Percentiles rank a stretch among this genome's conserved stretches.
Evolutionary conservation across 1,139 yeast species (phyloP).

Genomic region (Spathaspora sp.): DNA sequence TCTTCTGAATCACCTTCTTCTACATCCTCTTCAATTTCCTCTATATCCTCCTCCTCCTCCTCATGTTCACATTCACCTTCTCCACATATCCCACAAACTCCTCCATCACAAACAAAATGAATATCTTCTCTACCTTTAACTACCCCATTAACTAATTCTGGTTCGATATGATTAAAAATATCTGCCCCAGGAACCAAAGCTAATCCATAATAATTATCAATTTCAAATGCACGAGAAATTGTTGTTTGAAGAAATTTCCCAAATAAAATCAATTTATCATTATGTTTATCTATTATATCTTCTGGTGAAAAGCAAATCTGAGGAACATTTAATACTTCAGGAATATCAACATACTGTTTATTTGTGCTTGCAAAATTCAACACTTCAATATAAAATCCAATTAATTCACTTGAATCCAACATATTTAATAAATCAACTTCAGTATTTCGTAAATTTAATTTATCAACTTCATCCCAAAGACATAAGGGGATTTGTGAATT

Average conservation of each 20-base stretch:
- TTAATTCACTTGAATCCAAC: conserved; percentile 57
- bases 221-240: conserved; percentile 76
- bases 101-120: conserved; percentile 70
- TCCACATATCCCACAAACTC: conserved; percentile 77
- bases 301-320: conserved; percentile 4
- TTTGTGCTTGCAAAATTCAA: conserved; percentile 45
- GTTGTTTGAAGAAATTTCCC: conserved; percentile 58
- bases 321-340: conserved; percentile 32
- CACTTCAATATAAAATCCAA: conserved; percentile 52
- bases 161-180: conserved; percentile 71
- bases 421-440: conserved; percentile 67
- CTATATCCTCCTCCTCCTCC: conserved; percentile 27
- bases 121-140: conserved; percentile 52
- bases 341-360: conserved; percentile 31
- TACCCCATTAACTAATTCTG: conserved; percentile 18
- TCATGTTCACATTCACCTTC: conserved; percentile 56
- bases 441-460: conserved; percentile 56
- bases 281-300: conserved; percentile 8
- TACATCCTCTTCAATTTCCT: conserved; percentile 14
- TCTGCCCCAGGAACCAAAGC: conserved; percentile 92
- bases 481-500: conserved; percentile 49
- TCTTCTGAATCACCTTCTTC: conserved; percentile 14
- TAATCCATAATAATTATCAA: conserved; percentile 71
- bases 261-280: conserved; percentile 35
- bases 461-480: conserved; percentile 59